Conservation (phyloP, 371 early-diverging fungal species). For the Mortierella sp. region DNA sequence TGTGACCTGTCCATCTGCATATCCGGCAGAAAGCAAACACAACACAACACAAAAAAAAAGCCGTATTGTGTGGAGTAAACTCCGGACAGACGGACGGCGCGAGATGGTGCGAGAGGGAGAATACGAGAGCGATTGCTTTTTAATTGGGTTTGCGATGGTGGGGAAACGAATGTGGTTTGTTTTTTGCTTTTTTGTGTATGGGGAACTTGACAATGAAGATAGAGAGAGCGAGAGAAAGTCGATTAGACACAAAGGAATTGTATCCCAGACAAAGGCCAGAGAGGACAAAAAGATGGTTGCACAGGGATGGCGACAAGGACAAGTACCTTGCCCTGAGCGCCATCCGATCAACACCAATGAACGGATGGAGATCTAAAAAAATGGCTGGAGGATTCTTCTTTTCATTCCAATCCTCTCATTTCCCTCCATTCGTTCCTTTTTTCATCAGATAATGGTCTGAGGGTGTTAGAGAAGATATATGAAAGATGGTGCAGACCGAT, state of each 20-base stretch:
- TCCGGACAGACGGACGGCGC: background rate
- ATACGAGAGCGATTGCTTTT: slow-evolving; percentile 1
- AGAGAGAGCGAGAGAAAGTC: background rate
- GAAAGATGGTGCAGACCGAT: no score
- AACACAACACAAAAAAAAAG: background rate
- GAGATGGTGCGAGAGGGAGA: background rate
- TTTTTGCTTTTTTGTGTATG: background rate
- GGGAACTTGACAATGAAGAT: no score
- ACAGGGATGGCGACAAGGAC: background rate
- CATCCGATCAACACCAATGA: background rate
- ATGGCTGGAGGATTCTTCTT: background rate
- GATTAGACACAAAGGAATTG: background rate
- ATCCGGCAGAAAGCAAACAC: no score
- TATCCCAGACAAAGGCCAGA: background rate
- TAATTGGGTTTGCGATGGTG: background rate
- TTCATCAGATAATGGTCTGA: no score
- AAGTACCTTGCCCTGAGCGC: background rate
- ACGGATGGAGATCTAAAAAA: background rate
- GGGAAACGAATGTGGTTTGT: background rate
- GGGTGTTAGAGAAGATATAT: no score
- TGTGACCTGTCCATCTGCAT: background rate
- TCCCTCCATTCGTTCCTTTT: no score
- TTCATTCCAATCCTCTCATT: no score
- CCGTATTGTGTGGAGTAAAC: background rate
- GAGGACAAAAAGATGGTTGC: background rate